phyloP scores from a whole-genome alignment of 1,284 basidiomycete genomes.

The Tremellales sp. region DNA sequence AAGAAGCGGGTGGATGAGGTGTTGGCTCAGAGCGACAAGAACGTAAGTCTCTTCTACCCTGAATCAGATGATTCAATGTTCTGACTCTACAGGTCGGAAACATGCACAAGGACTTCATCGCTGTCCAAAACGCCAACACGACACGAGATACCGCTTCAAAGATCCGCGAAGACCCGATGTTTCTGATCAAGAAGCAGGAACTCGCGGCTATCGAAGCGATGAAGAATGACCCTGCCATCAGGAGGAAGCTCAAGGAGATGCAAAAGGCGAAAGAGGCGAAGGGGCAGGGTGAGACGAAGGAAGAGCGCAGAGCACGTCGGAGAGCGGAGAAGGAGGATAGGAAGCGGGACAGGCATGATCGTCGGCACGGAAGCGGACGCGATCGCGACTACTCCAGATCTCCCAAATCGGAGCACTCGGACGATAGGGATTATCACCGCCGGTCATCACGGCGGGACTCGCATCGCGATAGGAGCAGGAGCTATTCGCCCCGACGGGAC shows the following conservation, averaged over 20 bases:
- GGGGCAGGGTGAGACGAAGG: constrained; percentile 54
- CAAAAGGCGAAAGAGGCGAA: constrained; percentile 65
- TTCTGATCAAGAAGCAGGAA: constrained; percentile 97
- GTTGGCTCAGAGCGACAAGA: constrained; percentile 74
- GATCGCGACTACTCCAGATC: constrained; percentile 19
- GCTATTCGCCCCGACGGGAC: not conserved
- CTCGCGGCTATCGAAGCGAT: constrained; percentile 86
- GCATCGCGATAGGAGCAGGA: constrained; percentile 9
- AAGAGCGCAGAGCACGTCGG: constrained; percentile 57
- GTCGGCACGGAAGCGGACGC: constrained; percentile 8
- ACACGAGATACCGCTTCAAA: constrained; percentile 84
- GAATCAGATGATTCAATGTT: not conserved
- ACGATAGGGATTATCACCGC: constrained; percentile 15
- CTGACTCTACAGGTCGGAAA: constrained; percentile 65
- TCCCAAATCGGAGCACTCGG: constrained; percentile 24
- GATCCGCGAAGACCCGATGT: constrained; percentile 89
- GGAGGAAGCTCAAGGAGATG: constrained; percentile 72
- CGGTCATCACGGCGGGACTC: constrained; percentile 10
- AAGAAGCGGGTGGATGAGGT: constrained; percentile 98
- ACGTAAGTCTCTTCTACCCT: constrained; percentile 55
- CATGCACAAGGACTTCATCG: constrained; percentile 82
- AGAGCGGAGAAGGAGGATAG: constrained; percentile 57
- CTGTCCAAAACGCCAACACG: constrained; percentile 89
- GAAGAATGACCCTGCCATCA: constrained; percentile 82
- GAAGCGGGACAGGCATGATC: constrained; percentile 28